Percentiles rank a stretch among this genome's conserved stretches.
Conservation (phyloP, 2,329 filamentous ascomycete genomes). For the Triangularia verruculosa region DNA sequence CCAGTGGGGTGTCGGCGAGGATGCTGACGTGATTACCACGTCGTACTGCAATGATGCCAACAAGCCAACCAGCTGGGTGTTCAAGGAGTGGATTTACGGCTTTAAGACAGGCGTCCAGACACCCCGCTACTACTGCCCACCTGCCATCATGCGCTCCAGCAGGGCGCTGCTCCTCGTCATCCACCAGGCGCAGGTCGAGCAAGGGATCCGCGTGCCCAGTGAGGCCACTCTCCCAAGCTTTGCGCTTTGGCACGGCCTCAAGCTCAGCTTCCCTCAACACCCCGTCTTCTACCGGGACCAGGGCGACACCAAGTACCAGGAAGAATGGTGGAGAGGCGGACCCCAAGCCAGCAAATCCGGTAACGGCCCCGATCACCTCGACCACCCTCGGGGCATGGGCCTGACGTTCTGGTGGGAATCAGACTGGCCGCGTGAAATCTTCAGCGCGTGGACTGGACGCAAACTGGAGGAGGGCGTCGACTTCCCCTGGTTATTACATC, state of each 20-base stretch:
- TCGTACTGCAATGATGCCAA: conserved; percentile 32
- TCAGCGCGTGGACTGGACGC: conserved; percentile 34
- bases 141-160: conserved; percentile 35
- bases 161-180: conserved; percentile 33
- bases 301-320: conserved; percentile 25
- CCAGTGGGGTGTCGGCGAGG: conserved; percentile 35
- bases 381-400: conserved; percentile 28
- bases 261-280: conserved; percentile 37
- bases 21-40: conserved; percentile 34
- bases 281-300: conserved; percentile 33
- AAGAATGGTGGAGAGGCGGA: conserved; percentile 32
- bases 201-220: conserved; percentile 33
- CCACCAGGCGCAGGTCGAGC: conserved; percentile 34
- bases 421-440: conserved; percentile 33
- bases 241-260: conserved; percentile 39
- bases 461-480: conserved; percentile 19
- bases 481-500: conserved; percentile 31
- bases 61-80: conserved; percentile 32
- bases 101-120: conserved; percentile 28
- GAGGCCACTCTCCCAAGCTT: conserved; percentile 38
- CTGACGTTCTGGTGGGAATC: conserved; percentile 36
- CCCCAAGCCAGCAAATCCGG: conserved; percentile 29
- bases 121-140: conserved; percentile 37
- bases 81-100: conserved; percentile 33
- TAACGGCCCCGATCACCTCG: conserved; percentile 26